phyloP scores from a whole-genome alignment of 345 rosid genomes.

The Eucalyptus tenuipes region DNA sequence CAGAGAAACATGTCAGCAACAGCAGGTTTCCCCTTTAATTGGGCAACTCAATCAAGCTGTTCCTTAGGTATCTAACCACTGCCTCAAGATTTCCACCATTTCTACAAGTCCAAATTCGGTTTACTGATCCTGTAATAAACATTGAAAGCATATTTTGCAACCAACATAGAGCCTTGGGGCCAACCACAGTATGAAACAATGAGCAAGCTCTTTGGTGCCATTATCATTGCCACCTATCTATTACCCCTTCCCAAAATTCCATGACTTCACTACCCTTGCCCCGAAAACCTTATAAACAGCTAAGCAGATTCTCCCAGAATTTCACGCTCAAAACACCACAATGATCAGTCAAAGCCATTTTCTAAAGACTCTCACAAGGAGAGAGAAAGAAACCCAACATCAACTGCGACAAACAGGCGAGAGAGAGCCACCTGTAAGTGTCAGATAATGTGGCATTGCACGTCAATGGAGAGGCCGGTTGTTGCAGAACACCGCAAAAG shows the following conservation, averaged over 20 bases:
- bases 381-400: background rate
- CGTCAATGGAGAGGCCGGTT: slow-evolving; percentile 13
- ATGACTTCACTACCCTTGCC: background rate
- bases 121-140: background rate
- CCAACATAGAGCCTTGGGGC: background rate
- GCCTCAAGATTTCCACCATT: background rate
- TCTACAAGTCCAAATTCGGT: background rate
- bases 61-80: background rate
- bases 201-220: background rate
- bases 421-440: slow-evolving; percentile 20
- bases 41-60: background rate
- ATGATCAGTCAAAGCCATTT: background rate
- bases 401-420: background rate
- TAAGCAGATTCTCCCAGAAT: background rate
- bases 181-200: background rate
- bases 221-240: background rate
- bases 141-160: background rate
- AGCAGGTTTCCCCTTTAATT: background rate
- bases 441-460: slow-evolving; percentile 21
- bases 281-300: background rate
- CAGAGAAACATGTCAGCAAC: background rate
- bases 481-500: slow-evolving; percentile 1
- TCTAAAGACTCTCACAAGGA: background rate
- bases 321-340: background rate
- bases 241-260: background rate